A percentile compares a stretch with the other conserved stretches of the same genome.
Conservation (phyloP, 176 grass and related monocot species). For the Alopecurus myosuroides region DNA sequence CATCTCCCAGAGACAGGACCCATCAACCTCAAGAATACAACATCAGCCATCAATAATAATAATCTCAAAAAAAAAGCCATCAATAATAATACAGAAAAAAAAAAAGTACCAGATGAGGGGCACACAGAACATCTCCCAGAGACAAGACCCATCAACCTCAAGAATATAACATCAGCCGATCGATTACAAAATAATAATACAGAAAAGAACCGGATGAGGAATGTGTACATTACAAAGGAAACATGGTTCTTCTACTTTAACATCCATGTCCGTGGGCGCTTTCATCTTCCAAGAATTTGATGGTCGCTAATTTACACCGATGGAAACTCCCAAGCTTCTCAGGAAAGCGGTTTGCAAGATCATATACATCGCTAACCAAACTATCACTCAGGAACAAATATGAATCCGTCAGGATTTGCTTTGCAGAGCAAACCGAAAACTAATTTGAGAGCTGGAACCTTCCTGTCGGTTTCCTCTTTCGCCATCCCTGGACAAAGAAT, state of each 20-base stretch:
- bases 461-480: conserved; percentile 84
- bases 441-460: conserved; percentile 79
- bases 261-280: conserved; percentile 6
- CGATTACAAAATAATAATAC: conserved; percentile 28
- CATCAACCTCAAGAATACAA: conserved; percentile 28
- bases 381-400: conserved; percentile 27
- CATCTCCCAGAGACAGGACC: conserved; percentile 11
- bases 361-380: conserved; percentile 44
- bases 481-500: conserved; percentile 63
- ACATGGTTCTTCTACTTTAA: conserved; percentile 31
- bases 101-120: no score
- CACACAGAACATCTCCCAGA: conserved; percentile 27
- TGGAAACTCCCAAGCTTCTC: conserved; percentile 13
- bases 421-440: conserved; percentile 27
- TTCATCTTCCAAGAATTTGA: conserved; percentile 15
- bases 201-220: not conserved
- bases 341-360: conserved; percentile 17
- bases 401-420: conserved; percentile 26
- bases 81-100: conserved; percentile 27
- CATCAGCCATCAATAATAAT: conserved; percentile 1
- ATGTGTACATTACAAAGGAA: conserved; percentile 26
- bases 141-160: not conserved
- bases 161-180: conserved; percentile 32
- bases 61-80: no score
- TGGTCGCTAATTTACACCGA: conserved; percentile 35